Conservation (phyloP, 1,284 basidiomycete genomes). For the Fomes fomentarius region DNA sequence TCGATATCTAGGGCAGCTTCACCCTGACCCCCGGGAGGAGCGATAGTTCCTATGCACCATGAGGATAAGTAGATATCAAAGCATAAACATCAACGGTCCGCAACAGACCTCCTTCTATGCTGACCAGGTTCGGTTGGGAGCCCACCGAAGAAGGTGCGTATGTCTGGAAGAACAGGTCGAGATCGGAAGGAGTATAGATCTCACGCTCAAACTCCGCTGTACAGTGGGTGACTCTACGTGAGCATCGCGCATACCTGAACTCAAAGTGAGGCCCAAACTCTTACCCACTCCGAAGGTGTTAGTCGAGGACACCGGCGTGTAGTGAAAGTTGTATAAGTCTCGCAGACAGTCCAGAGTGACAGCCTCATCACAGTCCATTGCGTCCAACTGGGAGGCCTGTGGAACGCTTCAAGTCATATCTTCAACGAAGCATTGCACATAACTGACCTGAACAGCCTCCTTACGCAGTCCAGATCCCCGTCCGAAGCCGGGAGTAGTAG, state of each 20-base stretch:
- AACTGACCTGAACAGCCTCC: not conserved
- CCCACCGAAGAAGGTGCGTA: slow-evolving; percentile 37
- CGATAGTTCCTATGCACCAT: no score
- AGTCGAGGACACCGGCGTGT: slow-evolving; percentile 2
- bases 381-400: not conserved
- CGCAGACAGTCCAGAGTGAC: slow-evolving; percentile 18
- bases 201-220: slow-evolving; percentile 53
- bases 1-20: slow-evolving; percentile 58
- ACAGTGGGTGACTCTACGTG: slow-evolving; percentile 45
- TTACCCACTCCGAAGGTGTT: slow-evolving; percentile 19
- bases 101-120: slow-evolving; percentile 46
- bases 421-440: no score
- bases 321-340: slow-evolving; percentile 18
- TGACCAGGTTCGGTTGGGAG: slow-evolving; percentile 19
- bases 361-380: slow-evolving; percentile 8
- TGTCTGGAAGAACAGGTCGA: slow-evolving; percentile 44
- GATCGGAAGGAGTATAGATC: slow-evolving; percentile 43
- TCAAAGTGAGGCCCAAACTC: not conserved
- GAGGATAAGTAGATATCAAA: no score
- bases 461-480: not conserved
- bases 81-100: no score
- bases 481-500: not conserved
- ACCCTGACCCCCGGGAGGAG: slow-evolving; percentile 48
- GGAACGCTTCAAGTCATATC: no score
- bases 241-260: slow-evolving; percentile 31